Percentiles rank a stretch among this genome's conserved stretches.
These are phyloP conservation scores for Colletotrichum magnum DNA, from an alignment of 2,329 filamentous ascomycete species.

Conservation along the genomic window DNA sequence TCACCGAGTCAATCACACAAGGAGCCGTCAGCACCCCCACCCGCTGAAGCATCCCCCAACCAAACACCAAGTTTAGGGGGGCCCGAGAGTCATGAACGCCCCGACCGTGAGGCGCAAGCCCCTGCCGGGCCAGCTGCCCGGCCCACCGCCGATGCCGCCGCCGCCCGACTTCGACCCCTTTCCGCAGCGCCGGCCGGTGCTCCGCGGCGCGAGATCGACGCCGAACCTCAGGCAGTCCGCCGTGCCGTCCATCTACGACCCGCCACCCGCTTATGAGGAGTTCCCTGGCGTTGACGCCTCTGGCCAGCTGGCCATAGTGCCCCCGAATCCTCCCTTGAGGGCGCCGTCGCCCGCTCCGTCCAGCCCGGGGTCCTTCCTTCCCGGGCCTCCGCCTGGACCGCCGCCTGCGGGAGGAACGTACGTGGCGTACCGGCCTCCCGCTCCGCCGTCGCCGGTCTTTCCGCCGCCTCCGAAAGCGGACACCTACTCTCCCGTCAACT, in stretches of 20 bases:
- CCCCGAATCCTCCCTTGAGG: background rate
- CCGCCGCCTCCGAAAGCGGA: background rate
- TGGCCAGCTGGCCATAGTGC: slow-evolving; percentile 16
- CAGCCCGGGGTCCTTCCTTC: slow-evolving; percentile 7
- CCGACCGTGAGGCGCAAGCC: slow-evolving; percentile 34
- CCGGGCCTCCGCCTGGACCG: background rate
- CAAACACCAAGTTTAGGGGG: no score
- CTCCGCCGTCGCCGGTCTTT: background rate
- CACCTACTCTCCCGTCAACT: background rate
- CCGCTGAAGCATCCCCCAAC: background rate
- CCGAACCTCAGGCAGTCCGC: slow-evolving; percentile 35
- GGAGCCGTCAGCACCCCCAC: background rate
- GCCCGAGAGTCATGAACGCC: slow-evolving; percentile 31
- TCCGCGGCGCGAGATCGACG: slow-evolving; percentile 30
- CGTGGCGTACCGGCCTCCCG: slow-evolving; percentile 11
- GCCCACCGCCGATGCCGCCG: slow-evolving; percentile 35
- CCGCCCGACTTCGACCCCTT: slow-evolving; percentile 38
- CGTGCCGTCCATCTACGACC: slow-evolving; percentile 19
- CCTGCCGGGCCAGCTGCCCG: slow-evolving; percentile 33
- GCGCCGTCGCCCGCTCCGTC: background rate
- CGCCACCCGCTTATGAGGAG: slow-evolving; percentile 30
- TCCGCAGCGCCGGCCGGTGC: slow-evolving; percentile 24
- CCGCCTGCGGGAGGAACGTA: slow-evolving; percentile 22
- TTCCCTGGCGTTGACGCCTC: slow-evolving; percentile 26
- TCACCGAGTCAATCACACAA: background rate